phyloP scores from a whole-genome alignment of 1,139 yeast genomes.

The Yamadazyma atlantica region DNA sequence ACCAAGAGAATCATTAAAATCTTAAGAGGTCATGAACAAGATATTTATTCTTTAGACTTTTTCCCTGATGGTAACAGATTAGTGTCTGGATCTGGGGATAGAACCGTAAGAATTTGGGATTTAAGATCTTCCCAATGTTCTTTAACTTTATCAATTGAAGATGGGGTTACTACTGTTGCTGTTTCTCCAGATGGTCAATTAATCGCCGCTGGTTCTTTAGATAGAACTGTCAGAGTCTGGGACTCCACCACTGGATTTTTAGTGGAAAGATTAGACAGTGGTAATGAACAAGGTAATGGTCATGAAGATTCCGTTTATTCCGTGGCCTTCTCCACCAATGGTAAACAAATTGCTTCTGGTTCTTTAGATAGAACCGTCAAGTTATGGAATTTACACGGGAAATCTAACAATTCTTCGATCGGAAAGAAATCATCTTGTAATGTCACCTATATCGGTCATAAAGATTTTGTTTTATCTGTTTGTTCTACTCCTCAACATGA shows the following conservation, averaged over 20 bases:
- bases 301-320: slow-evolving; percentile 96
- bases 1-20: slow-evolving; percentile 85
- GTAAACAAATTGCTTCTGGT: slow-evolving; percentile 91
- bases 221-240: slow-evolving; percentile 96
- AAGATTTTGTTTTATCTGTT: slow-evolving; percentile 91
- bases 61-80: slow-evolving; percentile 94
- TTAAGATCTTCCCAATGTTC: slow-evolving; percentile 89
- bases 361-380: slow-evolving; percentile 95
- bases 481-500: slow-evolving; percentile 94
- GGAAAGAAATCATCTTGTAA: slow-evolving; percentile 67
- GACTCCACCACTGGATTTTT: slow-evolving; percentile 91
- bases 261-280: slow-evolving; percentile 91
- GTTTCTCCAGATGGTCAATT: slow-evolving; percentile 93
- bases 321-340: slow-evolving; percentile 90
- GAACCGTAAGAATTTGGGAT: slow-evolving; percentile 97
- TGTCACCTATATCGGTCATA: slow-evolving; percentile 93
- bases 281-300: slow-evolving; percentile 84
- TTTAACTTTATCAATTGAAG: slow-evolving; percentile 86
- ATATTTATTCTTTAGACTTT: slow-evolving; percentile 92
- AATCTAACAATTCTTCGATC: slow-evolving; percentile 46
- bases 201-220: slow-evolving; percentile 96
- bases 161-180: slow-evolving; percentile 97
- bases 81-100: slow-evolving; percentile 95
- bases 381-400: slow-evolving; percentile 82
- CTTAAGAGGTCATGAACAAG: slow-evolving; percentile 95